These are phyloP conservation scores for Entomortierella lignicola DNA, from an alignment of 192 early-diverging fungal species.

Conservation along the genomic window DNA sequence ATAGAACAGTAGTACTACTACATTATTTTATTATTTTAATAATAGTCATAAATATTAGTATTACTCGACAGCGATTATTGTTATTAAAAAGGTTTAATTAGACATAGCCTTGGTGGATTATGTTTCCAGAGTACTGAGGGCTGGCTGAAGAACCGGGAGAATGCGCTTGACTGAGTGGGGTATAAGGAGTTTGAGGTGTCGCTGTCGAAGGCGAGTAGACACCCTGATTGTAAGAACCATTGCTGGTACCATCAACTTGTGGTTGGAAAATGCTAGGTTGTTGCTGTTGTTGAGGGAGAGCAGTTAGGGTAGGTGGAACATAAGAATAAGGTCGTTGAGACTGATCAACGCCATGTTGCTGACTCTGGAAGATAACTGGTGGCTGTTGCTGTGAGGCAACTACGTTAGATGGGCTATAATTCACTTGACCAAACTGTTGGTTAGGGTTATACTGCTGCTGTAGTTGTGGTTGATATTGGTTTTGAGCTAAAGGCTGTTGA, in stretches of 20 bases:
- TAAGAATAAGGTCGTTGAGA: not conserved
- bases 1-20: no score
- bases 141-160: conserved; percentile 1
- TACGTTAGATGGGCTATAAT: not conserved
- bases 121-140: conserved; percentile 9
- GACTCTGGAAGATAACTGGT: not conserved
- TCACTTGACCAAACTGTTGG: not conserved
- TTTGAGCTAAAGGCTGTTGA: conserved; percentile 1
- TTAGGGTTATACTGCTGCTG: conserved; percentile 25
- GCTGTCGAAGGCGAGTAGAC: conserved; percentile 4
- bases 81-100: not conserved
- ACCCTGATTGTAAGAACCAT: conserved; percentile 4
- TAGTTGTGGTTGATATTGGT: conserved; percentile 15
- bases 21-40: not conserved
- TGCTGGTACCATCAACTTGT: not conserved
- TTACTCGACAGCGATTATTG: not conserved
- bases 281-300: not conserved
- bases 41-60: not conserved
- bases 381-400: not conserved
- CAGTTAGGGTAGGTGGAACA: conserved; percentile 1
- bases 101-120: conserved; percentile 12
- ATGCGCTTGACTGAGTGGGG: conserved; percentile 16
- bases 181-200: conserved; percentile 17
- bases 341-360: not conserved
- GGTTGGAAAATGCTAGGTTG: conserved; percentile 29